Conservation (phyloP, 257 asterid species). For the Scutellaria minor region DNA sequence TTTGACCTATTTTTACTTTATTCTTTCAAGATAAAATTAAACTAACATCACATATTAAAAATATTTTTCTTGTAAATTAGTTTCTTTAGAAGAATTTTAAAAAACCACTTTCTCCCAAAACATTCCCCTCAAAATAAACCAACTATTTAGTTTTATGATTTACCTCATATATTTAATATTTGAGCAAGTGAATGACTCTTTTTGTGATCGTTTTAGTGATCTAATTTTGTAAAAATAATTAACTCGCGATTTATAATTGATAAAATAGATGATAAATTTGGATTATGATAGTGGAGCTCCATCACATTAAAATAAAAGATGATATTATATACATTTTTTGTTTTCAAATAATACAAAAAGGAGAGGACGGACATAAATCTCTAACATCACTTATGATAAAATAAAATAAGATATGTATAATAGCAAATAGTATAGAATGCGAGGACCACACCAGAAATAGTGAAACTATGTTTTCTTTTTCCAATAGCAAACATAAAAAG, state of each 20-base stretch:
- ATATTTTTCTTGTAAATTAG: background rate
- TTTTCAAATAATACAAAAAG: too few species aligned
- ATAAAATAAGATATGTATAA: background rate
- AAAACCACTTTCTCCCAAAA: background rate
- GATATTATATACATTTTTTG: too few species aligned
- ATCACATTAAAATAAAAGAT: too few species aligned
- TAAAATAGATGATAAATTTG: too few species aligned
- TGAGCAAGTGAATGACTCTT: too few species aligned
- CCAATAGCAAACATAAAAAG: slow-evolving; percentile 20
- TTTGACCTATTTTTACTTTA: background rate
- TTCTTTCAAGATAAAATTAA: background rate
- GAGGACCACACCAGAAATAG: slow-evolving; percentile 15
- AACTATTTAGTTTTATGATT: background rate
- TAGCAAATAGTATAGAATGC: background rate
- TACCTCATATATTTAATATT: background rate
- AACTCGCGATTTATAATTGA: too few species aligned
- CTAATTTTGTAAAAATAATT: too few species aligned
- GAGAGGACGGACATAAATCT: background rate
- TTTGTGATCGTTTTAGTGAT: too few species aligned
- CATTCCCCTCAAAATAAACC: too few species aligned
- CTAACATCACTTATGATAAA: too few species aligned
- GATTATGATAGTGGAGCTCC: too few species aligned
- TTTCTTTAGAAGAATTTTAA: background rate
- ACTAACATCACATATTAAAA: background rate
- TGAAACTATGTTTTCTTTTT: slow-evolving; percentile 2